These are phyloP conservation scores for Eimeria falciformis DNA, from an alignment of 169 alveolate genomes.

Conservation along the genomic window DNA sequence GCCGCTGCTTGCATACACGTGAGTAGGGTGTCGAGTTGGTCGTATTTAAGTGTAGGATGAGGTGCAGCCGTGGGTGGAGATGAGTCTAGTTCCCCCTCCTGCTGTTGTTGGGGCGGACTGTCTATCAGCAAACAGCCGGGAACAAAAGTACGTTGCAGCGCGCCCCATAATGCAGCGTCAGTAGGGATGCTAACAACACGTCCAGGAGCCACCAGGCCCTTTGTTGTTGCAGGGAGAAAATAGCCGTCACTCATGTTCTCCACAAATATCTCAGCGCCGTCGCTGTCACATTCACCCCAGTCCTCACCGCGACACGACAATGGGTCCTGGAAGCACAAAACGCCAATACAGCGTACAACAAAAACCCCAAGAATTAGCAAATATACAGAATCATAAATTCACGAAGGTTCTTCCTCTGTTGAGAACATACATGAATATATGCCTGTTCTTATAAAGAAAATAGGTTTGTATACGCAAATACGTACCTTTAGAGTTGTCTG, in stretches of 20 bases:
- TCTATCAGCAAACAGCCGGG: conserved; percentile 34
- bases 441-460: too few relatives aligned
- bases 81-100: neutral
- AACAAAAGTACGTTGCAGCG: conserved; percentile 6
- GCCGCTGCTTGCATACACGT: conserved; percentile 70
- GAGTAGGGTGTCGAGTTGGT: conserved; percentile 61
- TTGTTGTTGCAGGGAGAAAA: conserved; percentile 70
- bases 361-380: neutral
- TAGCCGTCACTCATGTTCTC: conserved; percentile 77
- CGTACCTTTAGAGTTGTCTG: conserved; percentile 71
- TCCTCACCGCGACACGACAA: conserved; percentile 61
- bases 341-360: too few relatives aligned
- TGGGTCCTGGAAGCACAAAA: conserved; percentile 47
- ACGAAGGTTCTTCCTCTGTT: neutral
- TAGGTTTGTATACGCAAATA: neutral
- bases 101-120: conserved; percentile 29
- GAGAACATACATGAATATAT: too few relatives aligned
- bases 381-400: neutral
- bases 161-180: neutral
- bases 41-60: conserved; percentile 6
- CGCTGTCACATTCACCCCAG: conserved; percentile 60
- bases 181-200: conserved; percentile 67
- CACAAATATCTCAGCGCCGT: conserved; percentile 61
- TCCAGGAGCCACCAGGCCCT: conserved; percentile 74
- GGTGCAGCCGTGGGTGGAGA: conserved; percentile 50